Conservation (phyloP, 1,284 basidiomycete species). For the Moniliophthora roreri region DNA sequence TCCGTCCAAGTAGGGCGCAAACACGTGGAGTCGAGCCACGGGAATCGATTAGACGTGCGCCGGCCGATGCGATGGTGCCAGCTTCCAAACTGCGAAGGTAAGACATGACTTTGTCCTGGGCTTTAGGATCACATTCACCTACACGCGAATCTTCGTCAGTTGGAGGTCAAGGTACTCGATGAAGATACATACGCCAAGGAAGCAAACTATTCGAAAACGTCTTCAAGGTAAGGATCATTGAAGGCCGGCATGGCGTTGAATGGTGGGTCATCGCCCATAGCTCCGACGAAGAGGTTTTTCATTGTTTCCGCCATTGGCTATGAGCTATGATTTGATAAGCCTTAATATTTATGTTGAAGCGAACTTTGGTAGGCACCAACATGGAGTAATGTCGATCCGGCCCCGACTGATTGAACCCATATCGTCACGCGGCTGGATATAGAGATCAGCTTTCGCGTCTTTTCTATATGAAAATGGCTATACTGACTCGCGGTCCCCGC, state of each 20-base stretch:
- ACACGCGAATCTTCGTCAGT: too few species aligned
- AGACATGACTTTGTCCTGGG: too few species aligned
- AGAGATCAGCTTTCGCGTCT: neutral
- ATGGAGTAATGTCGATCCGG: slow-evolving; percentile 6
- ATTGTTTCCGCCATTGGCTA: slow-evolving; percentile 2
- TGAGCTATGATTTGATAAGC: too few species aligned
- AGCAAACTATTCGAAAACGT: slow-evolving; percentile 4
- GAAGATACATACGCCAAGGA: slow-evolving; percentile 2
- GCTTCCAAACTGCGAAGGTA: neutral
- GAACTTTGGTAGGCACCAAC: neutral
- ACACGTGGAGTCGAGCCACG: slow-evolving; percentile 1
- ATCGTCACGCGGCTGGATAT: slow-evolving; percentile 6
- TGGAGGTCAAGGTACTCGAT: neutral
- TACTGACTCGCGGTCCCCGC: slow-evolving; percentile 4
- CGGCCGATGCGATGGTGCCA: neutral
- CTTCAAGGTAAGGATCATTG: slow-evolving; percentile 1
- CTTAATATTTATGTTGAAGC: too few species aligned
- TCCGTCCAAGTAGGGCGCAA: slow-evolving; percentile 7
- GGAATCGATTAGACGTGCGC: neutral
- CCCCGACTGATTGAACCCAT: slow-evolving; percentile 9
- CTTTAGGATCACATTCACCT: too few species aligned
- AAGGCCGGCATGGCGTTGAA: slow-evolving; percentile 4
- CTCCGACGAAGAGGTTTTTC: slow-evolving; percentile 4
- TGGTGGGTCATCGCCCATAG: slow-evolving; percentile 8
- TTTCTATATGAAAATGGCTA: neutral